These are phyloP conservation scores for Gloeophyllum trabeum DNA, from an alignment of 768 basidiomycete species.

Conservation along the genomic window DNA sequence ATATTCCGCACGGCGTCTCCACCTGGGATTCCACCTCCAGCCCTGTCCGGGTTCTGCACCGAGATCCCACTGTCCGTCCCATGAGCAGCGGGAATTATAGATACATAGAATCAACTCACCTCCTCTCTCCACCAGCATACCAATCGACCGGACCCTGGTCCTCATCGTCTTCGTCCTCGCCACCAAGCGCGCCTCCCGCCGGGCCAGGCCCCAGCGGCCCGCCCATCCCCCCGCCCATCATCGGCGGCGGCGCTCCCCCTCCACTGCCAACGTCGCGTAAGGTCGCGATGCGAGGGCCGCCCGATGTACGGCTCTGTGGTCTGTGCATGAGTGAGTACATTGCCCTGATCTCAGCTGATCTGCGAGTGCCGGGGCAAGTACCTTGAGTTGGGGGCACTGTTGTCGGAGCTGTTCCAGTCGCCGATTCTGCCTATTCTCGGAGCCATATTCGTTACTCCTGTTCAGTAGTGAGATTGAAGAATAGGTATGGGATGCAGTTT, in stretches of 20 bases:
- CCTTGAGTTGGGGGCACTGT: conserved; percentile 6
- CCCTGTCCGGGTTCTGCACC: conserved; percentile 71
- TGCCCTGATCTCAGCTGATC: neutral
- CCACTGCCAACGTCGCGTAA: conserved; percentile 14
- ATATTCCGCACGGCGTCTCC: conserved; percentile 60
- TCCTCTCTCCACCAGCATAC: conserved; percentile 94
- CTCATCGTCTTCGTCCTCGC: conserved; percentile 27
- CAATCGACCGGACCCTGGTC: conserved; percentile 54
- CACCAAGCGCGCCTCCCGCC: conserved; percentile 5
- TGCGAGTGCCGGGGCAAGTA: neutral
- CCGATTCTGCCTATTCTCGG: conserved; percentile 16
- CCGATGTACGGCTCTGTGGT: conserved; percentile 1
- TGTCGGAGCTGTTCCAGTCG: conserved; percentile 5
- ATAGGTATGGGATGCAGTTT: too few species aligned
- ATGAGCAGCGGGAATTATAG: neutral
- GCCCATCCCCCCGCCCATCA: conserved; percentile 5
- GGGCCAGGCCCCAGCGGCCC: conserved; percentile 6
- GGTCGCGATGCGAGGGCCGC: conserved; percentile 15
- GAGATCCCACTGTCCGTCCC: conserved; percentile 60
- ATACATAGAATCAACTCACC: conserved; percentile 29
- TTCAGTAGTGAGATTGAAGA: too few species aligned
- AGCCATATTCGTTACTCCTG: too few species aligned
- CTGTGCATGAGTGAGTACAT: too few species aligned
- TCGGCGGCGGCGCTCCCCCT: conserved; percentile 5
- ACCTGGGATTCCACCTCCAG: conserved; percentile 29